These are phyloP conservation scores for Echinosophora koreensis DNA, from an alignment of 306 rosid species.

Conservation along the genomic window DNA sequence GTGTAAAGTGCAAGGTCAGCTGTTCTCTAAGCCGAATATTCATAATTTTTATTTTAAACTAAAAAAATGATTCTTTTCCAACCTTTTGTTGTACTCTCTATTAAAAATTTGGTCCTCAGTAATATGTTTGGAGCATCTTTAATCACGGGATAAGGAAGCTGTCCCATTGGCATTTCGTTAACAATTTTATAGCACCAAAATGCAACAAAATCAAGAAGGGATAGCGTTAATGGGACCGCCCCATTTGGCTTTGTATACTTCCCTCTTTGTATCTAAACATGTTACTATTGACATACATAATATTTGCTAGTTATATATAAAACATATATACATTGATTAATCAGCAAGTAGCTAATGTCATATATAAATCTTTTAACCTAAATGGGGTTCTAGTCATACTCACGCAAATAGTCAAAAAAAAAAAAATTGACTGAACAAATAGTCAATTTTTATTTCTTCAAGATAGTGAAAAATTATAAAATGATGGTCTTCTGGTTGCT, in stretches of 20 bases:
- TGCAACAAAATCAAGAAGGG: not conserved
- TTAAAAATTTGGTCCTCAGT: slow-evolving; percentile 4
- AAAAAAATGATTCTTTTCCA: not conserved
- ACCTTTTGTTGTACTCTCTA: slow-evolving; percentile 42
- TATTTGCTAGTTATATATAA: not conserved
- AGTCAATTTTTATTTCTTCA: slow-evolving; percentile 10
- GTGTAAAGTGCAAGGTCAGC: slow-evolving; percentile 14
- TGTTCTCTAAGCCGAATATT: not conserved
- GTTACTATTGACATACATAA: not conserved
- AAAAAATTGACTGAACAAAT: no score
- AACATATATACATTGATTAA: not conserved
- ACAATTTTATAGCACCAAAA: slow-evolving; percentile 27
- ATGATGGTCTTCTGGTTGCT: slow-evolving; percentile 26
- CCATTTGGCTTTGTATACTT: slow-evolving; percentile 19
- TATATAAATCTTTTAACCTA: not conserved
- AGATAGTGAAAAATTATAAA: slow-evolving; percentile 15
- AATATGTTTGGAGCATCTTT: slow-evolving; percentile 22
- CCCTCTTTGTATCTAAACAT: not conserved
- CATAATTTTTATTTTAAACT: not conserved
- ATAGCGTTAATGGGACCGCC: slow-evolving; percentile 22
- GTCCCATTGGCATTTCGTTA: slow-evolving; percentile 28
- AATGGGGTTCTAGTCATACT: not conserved
- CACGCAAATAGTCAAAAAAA: not conserved
- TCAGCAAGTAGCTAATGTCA: not conserved
- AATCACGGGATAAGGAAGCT: slow-evolving; percentile 40